These are phyloP conservation scores for Orbilia brochopaga DNA, from an alignment of 2,329 filamentous ascomycete species.

Conservation along the genomic window DNA sequence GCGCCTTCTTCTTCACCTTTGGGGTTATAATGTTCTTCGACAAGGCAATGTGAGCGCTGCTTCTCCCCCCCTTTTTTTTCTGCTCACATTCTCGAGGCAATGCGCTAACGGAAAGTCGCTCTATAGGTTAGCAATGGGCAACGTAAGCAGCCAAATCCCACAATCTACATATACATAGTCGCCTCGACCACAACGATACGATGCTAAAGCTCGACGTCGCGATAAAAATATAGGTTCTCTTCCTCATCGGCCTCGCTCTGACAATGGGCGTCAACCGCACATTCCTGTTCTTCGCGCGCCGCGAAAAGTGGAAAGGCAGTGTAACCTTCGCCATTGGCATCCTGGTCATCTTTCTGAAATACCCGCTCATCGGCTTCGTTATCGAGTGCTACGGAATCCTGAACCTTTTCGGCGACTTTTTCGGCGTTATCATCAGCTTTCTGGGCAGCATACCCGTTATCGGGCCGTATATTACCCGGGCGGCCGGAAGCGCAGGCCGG, in stretches of 20 bases:
- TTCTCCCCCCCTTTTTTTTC: slow-evolving; percentile 11
- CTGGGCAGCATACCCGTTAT: slow-evolving; percentile 82
- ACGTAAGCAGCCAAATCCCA: slow-evolving; percentile 65
- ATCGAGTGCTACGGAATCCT: slow-evolving; percentile 93
- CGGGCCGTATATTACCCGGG: slow-evolving; percentile 80
- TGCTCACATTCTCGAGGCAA: neutral
- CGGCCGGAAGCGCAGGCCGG: slow-evolving; percentile 65
- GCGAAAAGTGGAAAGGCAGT: slow-evolving; percentile 90
- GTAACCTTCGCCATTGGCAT: slow-evolving; percentile 85
- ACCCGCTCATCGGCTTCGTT: slow-evolving; percentile 88
- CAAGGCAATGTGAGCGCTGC: slow-evolving; percentile 75
- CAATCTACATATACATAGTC: slow-evolving; percentile 4
- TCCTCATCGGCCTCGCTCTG: slow-evolving; percentile 92
- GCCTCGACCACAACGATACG: slow-evolving; percentile 33
- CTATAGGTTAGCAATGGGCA: slow-evolving; percentile 91
- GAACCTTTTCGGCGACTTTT: slow-evolving; percentile 92
- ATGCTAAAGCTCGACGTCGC: slow-evolving; percentile 33
- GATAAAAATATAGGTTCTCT: slow-evolving; percentile 74
- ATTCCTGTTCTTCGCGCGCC: slow-evolving; percentile 88
- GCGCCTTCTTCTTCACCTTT: slow-evolving; percentile 91
- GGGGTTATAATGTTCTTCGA: slow-evolving; percentile 98
- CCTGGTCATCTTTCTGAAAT: slow-evolving; percentile 81
- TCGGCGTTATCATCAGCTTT: slow-evolving; percentile 88
- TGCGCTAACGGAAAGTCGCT: slow-evolving; percentile 6
- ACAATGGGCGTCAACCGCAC: slow-evolving; percentile 95